Evolutionary conservation across 768 basidiomycete genomes (phyloP).

Genomic region (Lactifluus rugatus): DNA sequence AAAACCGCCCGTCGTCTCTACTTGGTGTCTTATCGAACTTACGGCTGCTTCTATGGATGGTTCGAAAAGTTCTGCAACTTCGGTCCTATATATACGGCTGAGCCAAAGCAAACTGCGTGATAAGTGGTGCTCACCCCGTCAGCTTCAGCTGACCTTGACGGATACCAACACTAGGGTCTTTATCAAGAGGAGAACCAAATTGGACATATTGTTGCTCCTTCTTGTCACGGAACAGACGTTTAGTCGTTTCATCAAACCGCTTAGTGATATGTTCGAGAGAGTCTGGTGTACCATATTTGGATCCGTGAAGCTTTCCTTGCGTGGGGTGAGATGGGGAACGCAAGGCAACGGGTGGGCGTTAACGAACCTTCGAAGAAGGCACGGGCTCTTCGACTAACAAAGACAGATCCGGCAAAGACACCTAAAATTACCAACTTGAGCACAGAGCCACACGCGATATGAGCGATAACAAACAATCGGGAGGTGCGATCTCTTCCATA

Average conservation of each 20-base stretch:
- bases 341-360: background rate
- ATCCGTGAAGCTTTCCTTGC: slow-evolving; percentile 60
- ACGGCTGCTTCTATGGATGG: slow-evolving; percentile 70
- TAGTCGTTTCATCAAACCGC: slow-evolving; percentile 75
- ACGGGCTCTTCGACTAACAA: slow-evolving; percentile 66
- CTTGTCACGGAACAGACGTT: slow-evolving; percentile 63
- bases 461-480: slow-evolving; percentile 48
- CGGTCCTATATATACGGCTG: slow-evolving; percentile 23
- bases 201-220: slow-evolving; percentile 61
- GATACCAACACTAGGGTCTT: slow-evolving; percentile 60
- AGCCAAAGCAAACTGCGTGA: background rate
- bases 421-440: slow-evolving; percentile 29
- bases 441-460: background rate
- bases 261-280: slow-evolving; percentile 71
- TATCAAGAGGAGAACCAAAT: slow-evolving; percentile 72
- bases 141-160: slow-evolving; percentile 63
- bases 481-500: slow-evolving; percentile 76
- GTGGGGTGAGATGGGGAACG: slow-evolving; percentile 1
- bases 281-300: slow-evolving; percentile 63
- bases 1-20: slow-evolving; percentile 55
- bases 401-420: slow-evolving; percentile 75
- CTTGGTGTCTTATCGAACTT: slow-evolving; percentile 57
- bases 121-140: slow-evolving; percentile 40
- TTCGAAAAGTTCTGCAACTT: slow-evolving; percentile 67
- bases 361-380: slow-evolving; percentile 57